Evolutionary conservation across 2,329 filamentous ascomycete genomes (phyloP).

Genomic region (Xylaria sp.): DNA sequence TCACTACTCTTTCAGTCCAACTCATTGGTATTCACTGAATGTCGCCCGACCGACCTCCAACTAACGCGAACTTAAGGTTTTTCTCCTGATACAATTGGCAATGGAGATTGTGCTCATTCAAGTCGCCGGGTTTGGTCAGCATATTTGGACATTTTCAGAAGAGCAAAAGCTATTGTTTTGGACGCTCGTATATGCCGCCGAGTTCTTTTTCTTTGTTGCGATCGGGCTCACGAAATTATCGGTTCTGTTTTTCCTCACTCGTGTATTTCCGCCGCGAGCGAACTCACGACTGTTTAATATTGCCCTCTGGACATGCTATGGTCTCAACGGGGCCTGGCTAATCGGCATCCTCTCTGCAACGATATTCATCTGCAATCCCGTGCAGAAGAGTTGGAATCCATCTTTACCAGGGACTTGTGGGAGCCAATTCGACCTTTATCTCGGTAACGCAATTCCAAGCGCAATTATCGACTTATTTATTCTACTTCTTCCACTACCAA

Average conservation of each 20-base stretch:
- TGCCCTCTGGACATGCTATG: constrained; percentile 4
- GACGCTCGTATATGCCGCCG: background rate
- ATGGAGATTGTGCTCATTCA: background rate
- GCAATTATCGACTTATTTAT: constrained; percentile 30
- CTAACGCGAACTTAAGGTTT: background rate
- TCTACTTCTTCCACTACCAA: constrained; percentile 27
- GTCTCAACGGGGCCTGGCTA: constrained; percentile 25
- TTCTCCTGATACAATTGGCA: background rate
- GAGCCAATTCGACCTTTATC: background rate
- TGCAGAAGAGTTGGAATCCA: constrained; percentile 15
- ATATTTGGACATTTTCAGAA: background rate
- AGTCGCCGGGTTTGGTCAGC: background rate
- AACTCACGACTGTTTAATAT: constrained; percentile 11
- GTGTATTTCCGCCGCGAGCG: constrained; percentile 10
- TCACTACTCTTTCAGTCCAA: background rate
- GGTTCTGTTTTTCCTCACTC: constrained; percentile 8
- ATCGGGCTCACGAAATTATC: background rate
- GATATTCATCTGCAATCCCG: constrained; percentile 25
- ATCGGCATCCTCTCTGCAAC: constrained; percentile 24
- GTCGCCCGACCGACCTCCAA: no score
- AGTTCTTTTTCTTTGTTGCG: background rate
- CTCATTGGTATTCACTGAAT: no score
- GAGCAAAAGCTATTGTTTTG: background rate
- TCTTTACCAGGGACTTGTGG: constrained; percentile 12
- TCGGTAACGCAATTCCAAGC: constrained; percentile 26